Conservation (phyloP, 805 yeast genomes). For the Saturnispora sekii region DNA sequence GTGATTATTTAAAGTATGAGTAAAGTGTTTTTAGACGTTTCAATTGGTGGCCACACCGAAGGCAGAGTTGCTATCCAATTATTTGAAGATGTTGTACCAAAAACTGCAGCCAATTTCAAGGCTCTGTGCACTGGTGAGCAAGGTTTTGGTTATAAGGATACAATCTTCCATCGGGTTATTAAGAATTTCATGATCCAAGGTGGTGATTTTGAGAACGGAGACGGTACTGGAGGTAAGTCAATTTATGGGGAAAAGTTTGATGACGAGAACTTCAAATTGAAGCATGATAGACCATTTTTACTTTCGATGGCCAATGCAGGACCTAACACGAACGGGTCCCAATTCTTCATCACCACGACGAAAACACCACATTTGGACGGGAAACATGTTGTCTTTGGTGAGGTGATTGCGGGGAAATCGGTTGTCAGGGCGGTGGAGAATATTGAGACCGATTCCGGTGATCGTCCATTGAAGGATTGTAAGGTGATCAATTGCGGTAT, state of each 20-base stretch:
- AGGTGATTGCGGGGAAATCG: constrained; percentile 74
- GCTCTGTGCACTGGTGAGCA: constrained; percentile 86
- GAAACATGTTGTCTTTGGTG: constrained; percentile 94
- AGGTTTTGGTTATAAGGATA: constrained; percentile 70
- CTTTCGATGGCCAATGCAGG: constrained; percentile 98
- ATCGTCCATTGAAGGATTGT: constrained; percentile 65
- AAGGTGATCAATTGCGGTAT: constrained; percentile 72
- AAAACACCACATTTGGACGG: constrained; percentile 92
- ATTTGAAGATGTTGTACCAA: constrained; percentile 53
- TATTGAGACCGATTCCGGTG: constrained; percentile 51
- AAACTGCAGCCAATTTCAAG: constrained; percentile 83
- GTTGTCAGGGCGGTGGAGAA: constrained; percentile 72
- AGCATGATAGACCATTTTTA: constrained; percentile 78
- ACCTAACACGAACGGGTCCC: constrained; percentile 91
- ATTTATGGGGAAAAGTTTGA: constrained; percentile 81
- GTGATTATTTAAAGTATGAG: constrained; percentile 18
- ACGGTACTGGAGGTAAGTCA: constrained; percentile 77
- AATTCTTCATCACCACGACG: constrained; percentile 87
- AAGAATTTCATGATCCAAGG: constrained; percentile 89
- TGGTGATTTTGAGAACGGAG: constrained; percentile 73
- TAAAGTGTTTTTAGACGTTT: constrained; percentile 68
- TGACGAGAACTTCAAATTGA: constrained; percentile 74
- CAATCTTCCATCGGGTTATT: constrained; percentile 90
- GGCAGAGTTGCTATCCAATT: constrained; percentile 80
- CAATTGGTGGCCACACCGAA: constrained; percentile 55